Evolutionary conservation across 2,329 filamentous ascomycete species (phyloP), one percentile per base, ranked within the genome.

Genomic region (Trematosphaeria pertusa): DNA sequence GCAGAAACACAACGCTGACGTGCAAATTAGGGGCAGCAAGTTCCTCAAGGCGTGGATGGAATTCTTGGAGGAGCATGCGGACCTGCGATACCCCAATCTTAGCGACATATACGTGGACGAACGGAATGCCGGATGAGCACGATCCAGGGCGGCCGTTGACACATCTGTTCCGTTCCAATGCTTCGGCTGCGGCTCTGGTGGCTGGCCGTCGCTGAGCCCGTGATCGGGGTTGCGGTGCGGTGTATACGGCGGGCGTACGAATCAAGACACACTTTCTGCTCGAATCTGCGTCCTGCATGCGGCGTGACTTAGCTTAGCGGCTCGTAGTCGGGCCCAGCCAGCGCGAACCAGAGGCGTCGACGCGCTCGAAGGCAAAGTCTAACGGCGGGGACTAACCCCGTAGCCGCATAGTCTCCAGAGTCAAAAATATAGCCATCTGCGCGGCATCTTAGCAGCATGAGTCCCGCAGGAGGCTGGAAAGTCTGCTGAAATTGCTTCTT

Each of bases 1-100:
- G 24, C 8, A 28, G 9, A 33, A 11, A 39, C 37, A 4, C 11
- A 11, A 31, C 43, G 48, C 59, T 62, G 46, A 63, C 48, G 43
- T 51, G 43, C 35, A 46, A 17, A 24, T 44, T 59, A 96, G 90
- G 73, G 92, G 92, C 18, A 91, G 89, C 72, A 80, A 79, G 48
- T 97, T 96, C 67, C 79, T 97, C 52, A 91, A 90, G 72, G 81
- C 81, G 52, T 97, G 93, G 94, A 96, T 97, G 89, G 83, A 81
- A 8, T 93, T 88, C 70, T 78, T 97, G 21, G 93, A 97, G 72
- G 90, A 96, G 54, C 79, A 96, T 62, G 88, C 91, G 6, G 93
- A 97, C 74, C 75, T 97, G 58, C 81, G 94, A 65, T 97, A 97
- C 73, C 91, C 93, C 3, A 88, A 94, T 66, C 65, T 85, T 20